These are phyloP conservation scores for Solanum lycopersicoides DNA, from an alignment of 257 asterid species.

Conservation along the genomic window DNA sequence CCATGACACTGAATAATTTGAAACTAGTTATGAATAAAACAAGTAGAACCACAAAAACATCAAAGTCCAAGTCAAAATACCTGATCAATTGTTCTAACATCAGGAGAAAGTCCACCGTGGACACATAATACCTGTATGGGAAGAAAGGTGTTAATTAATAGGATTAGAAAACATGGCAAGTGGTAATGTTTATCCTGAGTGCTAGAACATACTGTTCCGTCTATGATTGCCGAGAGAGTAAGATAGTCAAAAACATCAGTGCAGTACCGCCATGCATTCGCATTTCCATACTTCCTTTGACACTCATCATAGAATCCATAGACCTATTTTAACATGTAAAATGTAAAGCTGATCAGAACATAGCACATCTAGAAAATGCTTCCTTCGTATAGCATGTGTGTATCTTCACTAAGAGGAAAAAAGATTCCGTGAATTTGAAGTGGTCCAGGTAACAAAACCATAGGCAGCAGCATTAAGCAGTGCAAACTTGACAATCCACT, in stretches of 20 bases:
- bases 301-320: constrained; percentile 99
- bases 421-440: neutral
- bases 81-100: constrained; percentile 93
- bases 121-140: constrained; percentile 81
- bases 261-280: constrained; percentile 99
- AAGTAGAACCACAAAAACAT: neutral
- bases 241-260: constrained; percentile 97
- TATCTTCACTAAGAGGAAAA: neutral
- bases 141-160: neutral
- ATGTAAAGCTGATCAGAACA: constrained; percentile 1
- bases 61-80: constrained; percentile 17
- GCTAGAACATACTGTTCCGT: constrained; percentile 64
- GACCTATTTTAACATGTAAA: constrained; percentile 39
- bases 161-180: neutral
- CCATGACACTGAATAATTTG: neutral
- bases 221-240: constrained; percentile 90
- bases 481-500: neutral
- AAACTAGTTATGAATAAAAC: neutral
- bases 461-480: neutral
- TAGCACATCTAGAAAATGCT: neutral
- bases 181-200: neutral
- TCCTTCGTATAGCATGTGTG: neutral
- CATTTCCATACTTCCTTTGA: constrained; percentile 93
- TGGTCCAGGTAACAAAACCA: neutral
- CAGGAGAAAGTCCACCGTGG: constrained; percentile 99